Evolutionary conservation across 148 eudicot species (phyloP).

Genomic region (Cornus florida): DNA sequence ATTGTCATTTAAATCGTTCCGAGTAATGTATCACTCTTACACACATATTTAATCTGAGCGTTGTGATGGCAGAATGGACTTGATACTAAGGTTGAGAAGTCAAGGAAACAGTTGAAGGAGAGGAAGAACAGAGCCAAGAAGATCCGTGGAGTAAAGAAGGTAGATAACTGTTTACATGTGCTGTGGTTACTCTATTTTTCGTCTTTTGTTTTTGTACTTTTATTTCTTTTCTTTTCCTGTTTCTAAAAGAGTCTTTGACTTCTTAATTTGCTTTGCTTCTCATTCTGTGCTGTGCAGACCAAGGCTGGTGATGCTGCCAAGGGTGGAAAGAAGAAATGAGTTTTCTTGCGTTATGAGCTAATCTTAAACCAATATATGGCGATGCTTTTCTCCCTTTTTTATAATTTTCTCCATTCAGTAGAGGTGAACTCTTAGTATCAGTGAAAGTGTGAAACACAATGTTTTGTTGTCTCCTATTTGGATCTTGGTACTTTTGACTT

Average conservation of each 20-base stretch:
- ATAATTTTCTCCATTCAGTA: background rate
- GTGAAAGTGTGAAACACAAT: background rate
- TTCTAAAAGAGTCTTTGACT: no score
- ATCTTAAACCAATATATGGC: background rate
- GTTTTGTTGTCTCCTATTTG: background rate
- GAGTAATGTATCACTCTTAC: no score
- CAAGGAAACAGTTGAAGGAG: slow-evolving; percentile 47
- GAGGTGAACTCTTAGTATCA: background rate
- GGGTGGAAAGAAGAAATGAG: slow-evolving; percentile 38
- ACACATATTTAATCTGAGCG: background rate
- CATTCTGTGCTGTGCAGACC: slow-evolving; percentile 12
- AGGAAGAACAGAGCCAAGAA: slow-evolving; percentile 50
- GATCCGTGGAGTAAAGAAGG: slow-evolving; percentile 46
- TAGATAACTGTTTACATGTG: background rate
- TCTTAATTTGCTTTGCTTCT: background rate
- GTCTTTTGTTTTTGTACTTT: background rate
- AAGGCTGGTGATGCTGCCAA: slow-evolving; percentile 41
- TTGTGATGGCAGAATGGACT: slow-evolving; percentile 38
- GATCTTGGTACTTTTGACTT: background rate
- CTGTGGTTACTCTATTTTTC: background rate
- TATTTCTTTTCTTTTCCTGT: no score
- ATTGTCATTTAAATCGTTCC: no score
- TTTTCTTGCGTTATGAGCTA: background rate
- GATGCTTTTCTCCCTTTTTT: background rate
- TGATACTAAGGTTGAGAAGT: slow-evolving; percentile 42